These are phyloP conservation scores for Plasmodium gallinaceum DNA, from an alignment of 169 alveolate species.

Conservation along the genomic window DNA sequence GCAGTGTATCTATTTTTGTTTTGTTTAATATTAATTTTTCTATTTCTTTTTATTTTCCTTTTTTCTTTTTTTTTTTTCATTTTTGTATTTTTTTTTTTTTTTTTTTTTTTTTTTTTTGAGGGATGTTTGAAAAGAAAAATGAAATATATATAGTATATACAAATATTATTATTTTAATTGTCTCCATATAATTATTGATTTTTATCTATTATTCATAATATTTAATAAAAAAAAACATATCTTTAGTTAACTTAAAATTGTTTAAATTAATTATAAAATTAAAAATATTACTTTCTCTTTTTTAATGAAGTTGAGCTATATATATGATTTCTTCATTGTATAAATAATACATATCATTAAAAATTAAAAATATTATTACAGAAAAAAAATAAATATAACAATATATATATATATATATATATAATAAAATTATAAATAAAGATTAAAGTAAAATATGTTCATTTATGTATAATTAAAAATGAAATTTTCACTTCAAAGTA, in stretches of 20 bases:
- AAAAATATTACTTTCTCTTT: not conserved
- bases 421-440: too few species aligned
- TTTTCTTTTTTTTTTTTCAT: not conserved
- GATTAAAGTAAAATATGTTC: too few species aligned
- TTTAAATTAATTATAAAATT: constrained; percentile 13
- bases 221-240: not conserved
- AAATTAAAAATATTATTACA: not conserved
- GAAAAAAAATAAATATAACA: too few species aligned
- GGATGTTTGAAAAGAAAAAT: not conserved
- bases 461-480: too few species aligned
- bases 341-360: not conserved
- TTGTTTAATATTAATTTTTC: too few species aligned
- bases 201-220: constrained; percentile 8
- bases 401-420: too few species aligned
- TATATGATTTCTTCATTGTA: not conserved
- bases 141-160: constrained; percentile 7
- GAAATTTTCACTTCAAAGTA: too few species aligned
- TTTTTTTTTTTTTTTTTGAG: not conserved
- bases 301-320: too few species aligned
- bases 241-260: constrained; percentile 2
- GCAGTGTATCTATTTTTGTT: not conserved
- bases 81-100: not conserved
- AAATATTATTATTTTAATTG: constrained; percentile 15
- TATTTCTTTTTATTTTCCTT: too few species aligned
- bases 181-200: too few species aligned